These are phyloP conservation scores for Penicillium olsonii DNA, from an alignment of 2,329 filamentous ascomycete genomes.

Conservation along the genomic window DNA sequence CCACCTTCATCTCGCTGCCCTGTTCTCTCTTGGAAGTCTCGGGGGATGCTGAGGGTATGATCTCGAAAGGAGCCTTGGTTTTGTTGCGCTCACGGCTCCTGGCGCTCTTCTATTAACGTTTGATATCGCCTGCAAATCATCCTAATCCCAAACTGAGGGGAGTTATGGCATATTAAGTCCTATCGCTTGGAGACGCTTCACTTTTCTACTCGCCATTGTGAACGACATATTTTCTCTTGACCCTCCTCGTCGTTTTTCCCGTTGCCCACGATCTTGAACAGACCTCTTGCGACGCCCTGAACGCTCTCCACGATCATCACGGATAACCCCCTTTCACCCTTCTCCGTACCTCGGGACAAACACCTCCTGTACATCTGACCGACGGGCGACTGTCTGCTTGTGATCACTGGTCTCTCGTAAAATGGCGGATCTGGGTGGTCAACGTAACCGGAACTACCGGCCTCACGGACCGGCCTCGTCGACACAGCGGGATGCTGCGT, in stretches of 20 bases:
- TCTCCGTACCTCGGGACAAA: conserved; percentile 8
- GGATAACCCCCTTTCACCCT: conserved; percentile 23
- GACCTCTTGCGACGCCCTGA: conserved; percentile 34
- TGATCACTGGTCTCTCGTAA: conserved; percentile 13
- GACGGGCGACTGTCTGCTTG: background rate
- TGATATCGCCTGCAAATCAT: conserved; percentile 21
- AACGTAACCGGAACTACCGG: conserved; percentile 63
- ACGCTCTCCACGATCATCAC: conserved; percentile 36
- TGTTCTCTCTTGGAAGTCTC: conserved; percentile 6
- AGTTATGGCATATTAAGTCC: conserved; percentile 33
- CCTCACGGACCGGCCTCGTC: conserved; percentile 57
- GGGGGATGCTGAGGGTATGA: conserved; percentile 45
- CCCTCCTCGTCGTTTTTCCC: conserved; percentile 20
- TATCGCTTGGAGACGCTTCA: conserved; percentile 19
- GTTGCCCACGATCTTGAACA: conserved; percentile 35
- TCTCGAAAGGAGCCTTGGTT: conserved; percentile 39
- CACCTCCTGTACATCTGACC: conserved; percentile 6
- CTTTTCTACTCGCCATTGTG: conserved; percentile 18
- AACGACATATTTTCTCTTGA: conserved; percentile 15
- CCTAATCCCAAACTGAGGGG: conserved; percentile 23
- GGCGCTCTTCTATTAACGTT: conserved; percentile 33
- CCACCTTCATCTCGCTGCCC: conserved; percentile 11
- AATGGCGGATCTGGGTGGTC: conserved; percentile 66
- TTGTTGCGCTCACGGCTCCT: conserved; percentile 45
- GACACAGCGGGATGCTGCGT: conserved; percentile 85